Percentiles rank a stretch among this genome's conserved stretches.
These are phyloP conservation scores for Cephaloascus albidus DNA, from an alignment of 805 yeast species.

Conservation along the genomic window DNA sequence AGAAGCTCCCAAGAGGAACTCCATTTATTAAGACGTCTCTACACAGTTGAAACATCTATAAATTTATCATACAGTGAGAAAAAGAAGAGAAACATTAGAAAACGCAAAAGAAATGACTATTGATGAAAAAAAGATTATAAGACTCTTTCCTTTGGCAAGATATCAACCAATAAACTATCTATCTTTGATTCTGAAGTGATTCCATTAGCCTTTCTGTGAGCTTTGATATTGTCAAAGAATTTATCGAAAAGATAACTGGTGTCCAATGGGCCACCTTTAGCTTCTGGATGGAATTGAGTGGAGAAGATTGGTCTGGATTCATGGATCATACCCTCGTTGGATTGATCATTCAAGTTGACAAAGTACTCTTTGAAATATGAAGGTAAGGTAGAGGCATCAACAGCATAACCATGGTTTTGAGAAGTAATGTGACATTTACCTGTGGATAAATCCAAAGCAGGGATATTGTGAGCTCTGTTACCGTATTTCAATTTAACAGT, in stretches of 20 bases:
- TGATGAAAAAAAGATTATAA: too few species aligned
- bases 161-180: constrained; percentile 44
- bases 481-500: constrained; percentile 94
- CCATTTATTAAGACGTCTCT: too few species aligned
- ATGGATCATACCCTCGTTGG: constrained; percentile 97
- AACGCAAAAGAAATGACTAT: too few species aligned
- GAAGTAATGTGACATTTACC: constrained; percentile 97
- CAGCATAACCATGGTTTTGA: constrained; percentile 98
- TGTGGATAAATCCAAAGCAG: constrained; percentile 81
- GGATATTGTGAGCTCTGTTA: constrained; percentile 98
- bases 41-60: too few species aligned
- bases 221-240: constrained; percentile 62
- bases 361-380: constrained; percentile 80
- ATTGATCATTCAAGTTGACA: constrained; percentile 87
- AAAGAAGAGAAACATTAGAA: too few species aligned
- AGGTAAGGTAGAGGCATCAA: constrained; percentile 70
- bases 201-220: constrained; percentile 32
- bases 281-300: constrained; percentile 98
- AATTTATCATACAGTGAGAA: too few species aligned
- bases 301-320: constrained; percentile 82
- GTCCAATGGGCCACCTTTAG: constrained; percentile 98
- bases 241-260: constrained; percentile 86
- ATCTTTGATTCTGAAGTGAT: constrained; percentile 7
- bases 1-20: too few species aligned
- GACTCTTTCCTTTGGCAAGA: constrained; percentile 59